These are phyloP conservation scores for Colletotrichum sp. DNA, from an alignment of 2,329 filamentous ascomycete genomes.

Conservation along the genomic window DNA sequence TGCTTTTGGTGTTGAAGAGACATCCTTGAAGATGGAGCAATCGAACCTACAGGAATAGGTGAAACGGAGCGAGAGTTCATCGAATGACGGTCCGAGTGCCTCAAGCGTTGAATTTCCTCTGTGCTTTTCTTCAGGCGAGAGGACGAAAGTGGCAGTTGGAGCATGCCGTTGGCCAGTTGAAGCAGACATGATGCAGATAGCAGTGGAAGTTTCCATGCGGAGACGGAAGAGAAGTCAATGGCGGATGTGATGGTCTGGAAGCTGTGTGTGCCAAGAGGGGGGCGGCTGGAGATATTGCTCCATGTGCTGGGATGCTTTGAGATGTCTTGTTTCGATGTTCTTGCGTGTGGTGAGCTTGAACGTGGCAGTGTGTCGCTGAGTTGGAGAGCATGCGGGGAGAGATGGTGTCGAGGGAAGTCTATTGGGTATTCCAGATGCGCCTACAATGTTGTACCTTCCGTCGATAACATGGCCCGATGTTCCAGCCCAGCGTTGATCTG, in stretches of 20 bases:
- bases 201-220: slow-evolving; percentile 3
- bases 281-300: background rate
- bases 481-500: background rate
- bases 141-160: background rate
- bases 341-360: background rate
- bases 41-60: background rate
- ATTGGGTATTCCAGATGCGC: background rate
- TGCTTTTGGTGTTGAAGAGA: background rate
- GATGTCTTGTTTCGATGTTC: background rate
- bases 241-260: background rate
- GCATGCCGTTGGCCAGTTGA: background rate
- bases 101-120: slow-evolving; percentile 11
- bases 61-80: slow-evolving; percentile 17
- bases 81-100: slow-evolving; percentile 5
- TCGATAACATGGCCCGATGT: background rate
- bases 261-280: background rate
- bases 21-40: background rate
- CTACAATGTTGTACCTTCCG: background rate
- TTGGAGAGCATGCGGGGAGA: background rate
- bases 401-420: background rate
- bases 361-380: background rate
- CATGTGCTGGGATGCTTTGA: background rate
- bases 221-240: background rate
- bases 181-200: slow-evolving; percentile 6
- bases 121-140: slow-evolving; percentile 9